Evolutionary conservation across 768 basidiomycete genomes (phyloP), one percentile per base, ranked within the genome.

Genomic region (Phanerochaete carnosa): DNA sequence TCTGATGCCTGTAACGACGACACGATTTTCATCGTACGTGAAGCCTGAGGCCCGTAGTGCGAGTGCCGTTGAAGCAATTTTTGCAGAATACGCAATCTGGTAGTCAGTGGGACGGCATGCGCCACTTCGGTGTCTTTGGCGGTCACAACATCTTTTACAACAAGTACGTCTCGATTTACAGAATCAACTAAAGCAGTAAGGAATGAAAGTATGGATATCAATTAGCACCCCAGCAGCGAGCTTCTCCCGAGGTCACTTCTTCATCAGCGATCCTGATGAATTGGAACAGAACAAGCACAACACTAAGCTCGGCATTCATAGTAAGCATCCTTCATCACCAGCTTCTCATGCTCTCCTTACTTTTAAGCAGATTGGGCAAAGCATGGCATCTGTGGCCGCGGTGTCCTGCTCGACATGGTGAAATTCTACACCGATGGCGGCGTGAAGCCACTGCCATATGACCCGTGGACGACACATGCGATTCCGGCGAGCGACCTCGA

Each of bases 331-430:
- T 28, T 9, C 33, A n/a, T n/a, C n/a, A n/a, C 16, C 25, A 26
- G 19, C 45, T 51, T 29, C 56, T 39, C 16, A 9, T 25, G 23
- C 26, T 25, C 23, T 46, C 45, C 45, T 19, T n/a, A 25, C 39
- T 26, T 23, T 39, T 15, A 2, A 19, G 25, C 49, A 88, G 88
- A 88, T 67, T 89, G 86, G 87, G 84, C 88, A 1, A 79, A 78
- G 22, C 88, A 88, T 65, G 87, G 88, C 0, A 87, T 88, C 45
- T 85, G 84, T 55, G 86, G 87, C 1, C 81, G 88, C 2, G 88
- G 86, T 22, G 84, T 89, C 51, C 72, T 89, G 23, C 78, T 89
- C 35, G 87, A 90, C 72, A 70, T 88, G 33, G 84, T 88, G 57
- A 70, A 76, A 12, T 82, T 80, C 70, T 80, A 81, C 59, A 81